phyloP scores from a whole-genome alignment of 257 asterid species.

The Solanum stenotomum region DNA sequence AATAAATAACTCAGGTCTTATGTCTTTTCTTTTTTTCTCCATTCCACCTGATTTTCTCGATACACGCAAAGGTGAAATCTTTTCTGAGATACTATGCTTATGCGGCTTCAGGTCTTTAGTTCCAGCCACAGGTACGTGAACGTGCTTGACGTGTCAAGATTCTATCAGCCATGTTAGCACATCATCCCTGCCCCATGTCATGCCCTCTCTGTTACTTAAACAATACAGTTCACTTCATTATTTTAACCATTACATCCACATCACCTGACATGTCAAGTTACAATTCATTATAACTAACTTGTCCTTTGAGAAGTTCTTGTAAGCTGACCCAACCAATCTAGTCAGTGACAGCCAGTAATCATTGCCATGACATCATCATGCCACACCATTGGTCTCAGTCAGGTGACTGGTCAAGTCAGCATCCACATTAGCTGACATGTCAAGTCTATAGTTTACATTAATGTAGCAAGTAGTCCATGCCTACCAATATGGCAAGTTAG shows the following conservation, averaged over 20 bases:
- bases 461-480: background rate
- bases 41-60: background rate
- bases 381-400: background rate
- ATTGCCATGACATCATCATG: background rate
- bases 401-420: background rate
- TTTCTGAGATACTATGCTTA: background rate
- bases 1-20: background rate
- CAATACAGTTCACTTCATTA: background rate
- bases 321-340: background rate
- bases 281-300: background rate
- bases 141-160: background rate
- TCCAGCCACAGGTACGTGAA: background rate
- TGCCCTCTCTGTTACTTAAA: background rate
- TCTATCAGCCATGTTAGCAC: background rate
- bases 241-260: background rate
- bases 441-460: background rate
- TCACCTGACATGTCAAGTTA: background rate
- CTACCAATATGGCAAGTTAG: background rate
- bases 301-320: background rate
- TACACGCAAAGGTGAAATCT: background rate
- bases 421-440: background rate
- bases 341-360: background rate
- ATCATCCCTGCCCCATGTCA: background rate
- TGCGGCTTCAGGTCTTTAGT: background rate
- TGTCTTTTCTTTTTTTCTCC: background rate